Base-by-base conservation (phyloP, 2,329 filamentous ascomycete genomes). In the Fusarium sp. region DNA sequence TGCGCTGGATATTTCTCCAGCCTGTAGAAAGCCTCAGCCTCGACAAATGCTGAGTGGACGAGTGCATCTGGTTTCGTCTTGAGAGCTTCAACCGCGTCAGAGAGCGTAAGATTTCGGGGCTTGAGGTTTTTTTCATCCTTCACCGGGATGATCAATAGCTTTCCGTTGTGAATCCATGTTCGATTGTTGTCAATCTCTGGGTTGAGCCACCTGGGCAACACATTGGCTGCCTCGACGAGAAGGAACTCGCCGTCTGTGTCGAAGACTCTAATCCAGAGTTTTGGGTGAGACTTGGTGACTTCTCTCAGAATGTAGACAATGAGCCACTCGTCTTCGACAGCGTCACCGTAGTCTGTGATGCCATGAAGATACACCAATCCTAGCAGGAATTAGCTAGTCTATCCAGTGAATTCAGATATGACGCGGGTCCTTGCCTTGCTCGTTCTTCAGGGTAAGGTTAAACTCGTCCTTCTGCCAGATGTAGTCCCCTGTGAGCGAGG, bases 211-310 rank as follows among this genome's bases (percentile, higher is more conserved):
- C 89, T 91, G 3, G 96, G 96, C 3, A 98, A 85, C 16, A 92
- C 91, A 75, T 94, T 95, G 31, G 97, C 96, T 34, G 96, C 96
- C 85, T 99, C 96, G 65, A 98, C 93, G 20, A 99, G 90, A 59
- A 99, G 88, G 78, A 99, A 99, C 80, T 99, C 95, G 77, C 97
- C 97, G 83, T 98, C 96, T 58, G 91, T 93, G 81, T 99, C 96
- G 69, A 90, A 91, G 5, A 97, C 88, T 58, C 93, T 91, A 56
- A 95, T 89, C 95, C 96, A 99, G 9, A 95, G 86, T 69, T 93
- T 87, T 6, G 90, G 86, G 77, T 93, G 93, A 40, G 89, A 87
- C 76, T 88, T 93, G 76, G 92, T 95, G 76, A 98, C 84, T 83
- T 97, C 93, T 52, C 93, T 91, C 34, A 99, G 86, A 6, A 98